These are phyloP conservation scores for Fusarium camptoceras DNA, from an alignment of 2,329 filamentous ascomycete genomes.

Conservation along the genomic window DNA sequence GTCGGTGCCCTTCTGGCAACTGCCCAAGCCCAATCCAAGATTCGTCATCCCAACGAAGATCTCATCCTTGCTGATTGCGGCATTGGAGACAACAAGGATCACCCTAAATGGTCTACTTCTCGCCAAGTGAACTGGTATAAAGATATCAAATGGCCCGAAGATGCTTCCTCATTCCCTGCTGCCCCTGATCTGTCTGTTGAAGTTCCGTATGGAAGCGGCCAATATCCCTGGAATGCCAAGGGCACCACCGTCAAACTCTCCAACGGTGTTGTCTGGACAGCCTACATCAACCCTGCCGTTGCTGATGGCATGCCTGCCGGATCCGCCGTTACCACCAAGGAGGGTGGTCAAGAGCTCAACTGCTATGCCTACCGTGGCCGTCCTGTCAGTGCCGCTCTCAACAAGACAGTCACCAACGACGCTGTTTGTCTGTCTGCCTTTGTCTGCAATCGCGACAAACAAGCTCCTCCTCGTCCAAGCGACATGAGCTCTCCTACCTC, in stretches of 20 bases:
- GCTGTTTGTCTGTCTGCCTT: constrained; percentile 57
- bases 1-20: constrained; percentile 42
- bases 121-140: constrained; percentile 60
- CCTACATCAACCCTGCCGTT: constrained; percentile 56
- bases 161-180: constrained; percentile 51
- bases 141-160: constrained; percentile 53
- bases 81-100: constrained; percentile 56
- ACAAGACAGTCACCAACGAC: constrained; percentile 54
- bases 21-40: constrained; percentile 43
- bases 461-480: constrained; percentile 50
- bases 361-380: constrained; percentile 58
- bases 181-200: constrained; percentile 55
- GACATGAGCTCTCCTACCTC: constrained; percentile 54
- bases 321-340: constrained; percentile 55
- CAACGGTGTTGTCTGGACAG: constrained; percentile 56
- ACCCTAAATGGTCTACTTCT: constrained; percentile 57
- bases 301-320: constrained; percentile 56
- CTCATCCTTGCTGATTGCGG: constrained; percentile 58
- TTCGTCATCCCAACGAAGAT: constrained; percentile 50
- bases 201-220: constrained; percentile 54
- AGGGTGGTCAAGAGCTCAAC: constrained; percentile 54
- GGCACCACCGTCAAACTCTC: constrained; percentile 55
- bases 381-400: constrained; percentile 54
- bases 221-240: constrained; percentile 54
- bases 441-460: constrained; percentile 54